These are phyloP conservation scores for Sclerotinia sclerotiorum DNA, from an alignment of 2,329 filamentous ascomycete genomes.

Conservation along the genomic window DNA sequence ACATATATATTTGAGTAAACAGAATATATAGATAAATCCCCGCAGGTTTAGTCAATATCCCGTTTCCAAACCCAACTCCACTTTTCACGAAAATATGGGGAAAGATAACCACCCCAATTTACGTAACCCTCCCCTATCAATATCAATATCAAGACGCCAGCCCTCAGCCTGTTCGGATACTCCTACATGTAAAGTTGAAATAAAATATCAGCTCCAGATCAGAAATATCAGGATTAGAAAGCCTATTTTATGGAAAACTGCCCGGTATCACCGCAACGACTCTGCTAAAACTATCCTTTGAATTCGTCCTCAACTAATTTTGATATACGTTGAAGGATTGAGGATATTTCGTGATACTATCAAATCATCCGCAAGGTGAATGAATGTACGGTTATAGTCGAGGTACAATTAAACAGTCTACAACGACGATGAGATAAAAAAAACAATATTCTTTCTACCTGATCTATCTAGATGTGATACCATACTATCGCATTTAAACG, in stretches of 20 bases:
- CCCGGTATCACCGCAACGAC: not conserved
- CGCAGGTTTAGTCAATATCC: not conserved
- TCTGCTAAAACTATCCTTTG: not conserved
- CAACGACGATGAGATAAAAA: not conserved
- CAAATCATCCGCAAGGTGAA: no score
- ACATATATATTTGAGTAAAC: not conserved
- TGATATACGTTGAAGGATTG: not conserved
- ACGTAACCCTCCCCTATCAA: conserved; percentile 10
- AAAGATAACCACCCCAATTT: conserved; percentile 11
- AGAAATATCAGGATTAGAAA: not conserved
- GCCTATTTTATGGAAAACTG: not conserved
- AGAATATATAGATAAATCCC: conserved; percentile 5
- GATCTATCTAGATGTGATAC: not conserved
- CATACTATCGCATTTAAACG: not conserved
- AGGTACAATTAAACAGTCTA: not conserved
- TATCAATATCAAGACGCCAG: not conserved
- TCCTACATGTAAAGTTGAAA: not conserved
- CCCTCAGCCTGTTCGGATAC: not conserved
- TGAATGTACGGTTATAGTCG: not conserved
- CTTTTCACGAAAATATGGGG: conserved; percentile 7
- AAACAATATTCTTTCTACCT: not conserved
- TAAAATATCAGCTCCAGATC: not conserved
- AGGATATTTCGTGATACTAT: no score
- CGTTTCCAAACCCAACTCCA: not conserved
- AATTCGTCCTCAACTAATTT: not conserved